phyloP scores from a whole-genome alignment of 768 basidiomycete genomes.

The Auriculariales sp. region DNA sequence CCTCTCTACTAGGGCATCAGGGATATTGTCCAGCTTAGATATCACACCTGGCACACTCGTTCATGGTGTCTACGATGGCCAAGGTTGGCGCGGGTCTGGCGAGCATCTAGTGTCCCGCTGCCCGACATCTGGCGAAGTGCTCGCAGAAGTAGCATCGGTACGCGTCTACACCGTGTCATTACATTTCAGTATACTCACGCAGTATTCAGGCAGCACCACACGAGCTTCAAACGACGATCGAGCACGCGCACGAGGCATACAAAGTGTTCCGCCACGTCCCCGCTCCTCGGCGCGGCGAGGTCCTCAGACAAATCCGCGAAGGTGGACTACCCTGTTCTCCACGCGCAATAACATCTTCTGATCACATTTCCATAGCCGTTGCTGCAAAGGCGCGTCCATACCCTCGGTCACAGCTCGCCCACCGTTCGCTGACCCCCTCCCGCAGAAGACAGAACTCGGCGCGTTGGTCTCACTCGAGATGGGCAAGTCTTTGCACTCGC shows the following conservation, averaged over 20 bases:
- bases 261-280: constrained; percentile 58
- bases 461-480: constrained; percentile 76
- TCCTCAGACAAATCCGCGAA: constrained; percentile 75
- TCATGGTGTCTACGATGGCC: constrained; percentile 67
- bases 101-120: constrained; percentile 57
- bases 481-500: constrained; percentile 21
- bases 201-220: constrained; percentile 42
- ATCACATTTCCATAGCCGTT: constrained; percentile 27
- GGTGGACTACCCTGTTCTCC: neutral
- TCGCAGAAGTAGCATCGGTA: constrained; percentile 63
- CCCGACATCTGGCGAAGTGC: constrained; percentile 75
- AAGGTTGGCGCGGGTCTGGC: constrained; percentile 58
- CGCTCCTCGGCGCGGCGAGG: constrained; percentile 77
- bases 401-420: neutral
- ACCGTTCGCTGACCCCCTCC: no score
- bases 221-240: constrained; percentile 58
- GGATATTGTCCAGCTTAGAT: constrained; percentile 48
- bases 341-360: neutral
- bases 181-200: neutral
- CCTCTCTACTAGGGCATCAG: constrained; percentile 58
- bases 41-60: constrained; percentile 42
- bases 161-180: constrained; percentile 12
- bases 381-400: constrained; percentile 45
- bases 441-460: constrained; percentile 36
- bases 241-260: constrained; percentile 62